Conservation (phyloP, 2,329 filamentous ascomycete genomes). For the Sclerotinia spermophila region DNA sequence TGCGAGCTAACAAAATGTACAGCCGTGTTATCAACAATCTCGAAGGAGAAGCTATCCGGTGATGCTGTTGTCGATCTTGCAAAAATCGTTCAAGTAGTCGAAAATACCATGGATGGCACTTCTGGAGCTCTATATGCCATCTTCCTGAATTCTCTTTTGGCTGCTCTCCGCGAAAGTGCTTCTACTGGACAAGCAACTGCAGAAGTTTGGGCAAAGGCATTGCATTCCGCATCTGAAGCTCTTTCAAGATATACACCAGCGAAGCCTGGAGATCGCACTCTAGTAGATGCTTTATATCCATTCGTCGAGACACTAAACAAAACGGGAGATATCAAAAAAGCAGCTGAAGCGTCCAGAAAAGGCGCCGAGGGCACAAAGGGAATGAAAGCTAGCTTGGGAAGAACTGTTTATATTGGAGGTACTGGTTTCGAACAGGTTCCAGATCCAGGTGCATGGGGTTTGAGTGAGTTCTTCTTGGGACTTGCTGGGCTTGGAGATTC, state of each 20-base stretch:
- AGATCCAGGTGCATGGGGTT: slow-evolving; percentile 71
- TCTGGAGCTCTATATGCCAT: slow-evolving; percentile 75
- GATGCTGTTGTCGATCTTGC: slow-evolving; percentile 59
- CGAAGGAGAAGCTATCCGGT: slow-evolving; percentile 44
- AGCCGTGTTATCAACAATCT: slow-evolving; percentile 45
- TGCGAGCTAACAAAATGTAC: slow-evolving; percentile 20
- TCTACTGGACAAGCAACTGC: slow-evolving; percentile 40
- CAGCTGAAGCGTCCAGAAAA: slow-evolving; percentile 69
- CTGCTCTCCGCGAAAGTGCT: slow-evolving; percentile 40
- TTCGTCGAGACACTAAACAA: slow-evolving; percentile 71
- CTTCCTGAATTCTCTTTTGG: slow-evolving; percentile 67
- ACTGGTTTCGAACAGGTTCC: slow-evolving; percentile 69
- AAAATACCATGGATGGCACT: slow-evolving; percentile 70
- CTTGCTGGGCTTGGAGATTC: slow-evolving; percentile 51
- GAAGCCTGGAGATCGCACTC: slow-evolving; percentile 79
- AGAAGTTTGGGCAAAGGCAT: slow-evolving; percentile 56
- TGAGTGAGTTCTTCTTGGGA: slow-evolving; percentile 79
- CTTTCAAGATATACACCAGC: slow-evolving; percentile 86
- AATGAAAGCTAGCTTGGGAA: slow-evolving; percentile 85
- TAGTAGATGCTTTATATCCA: slow-evolving; percentile 85
- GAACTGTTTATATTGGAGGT: slow-evolving; percentile 78
- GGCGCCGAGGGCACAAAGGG: slow-evolving; percentile 83
- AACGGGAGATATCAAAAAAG: slow-evolving; percentile 64
- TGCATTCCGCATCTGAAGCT: slow-evolving; percentile 66
- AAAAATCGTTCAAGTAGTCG: slow-evolving; percentile 59